Conservation (phyloP, 371 early-diverging fungal species). For the Mucor ambiguus region DNA sequence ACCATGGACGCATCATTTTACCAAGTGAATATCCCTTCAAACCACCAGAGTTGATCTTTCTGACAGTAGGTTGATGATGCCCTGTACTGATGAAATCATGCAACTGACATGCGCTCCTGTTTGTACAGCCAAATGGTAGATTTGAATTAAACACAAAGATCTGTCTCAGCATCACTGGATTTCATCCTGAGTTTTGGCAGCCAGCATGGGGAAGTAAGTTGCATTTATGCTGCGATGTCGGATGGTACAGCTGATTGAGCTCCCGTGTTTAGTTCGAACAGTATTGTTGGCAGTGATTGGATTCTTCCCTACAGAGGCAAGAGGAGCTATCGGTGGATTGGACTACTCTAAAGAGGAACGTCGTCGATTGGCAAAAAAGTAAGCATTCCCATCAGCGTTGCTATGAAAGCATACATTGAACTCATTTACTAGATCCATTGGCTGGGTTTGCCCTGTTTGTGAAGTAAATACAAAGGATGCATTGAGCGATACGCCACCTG, state of each 20-base stretch:
- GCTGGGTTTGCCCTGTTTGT: conserved; percentile 38
- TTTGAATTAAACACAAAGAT: conserved; percentile 92
- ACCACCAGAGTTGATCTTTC: conserved; percentile 88
- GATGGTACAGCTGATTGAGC: not conserved
- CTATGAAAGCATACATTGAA: not conserved
- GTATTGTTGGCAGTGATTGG: conserved; percentile 86
- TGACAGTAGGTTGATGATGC: conserved; percentile 60
- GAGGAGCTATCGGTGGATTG: conserved; percentile 87
- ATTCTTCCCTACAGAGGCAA: conserved; percentile 72
- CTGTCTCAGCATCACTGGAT: conserved; percentile 89
- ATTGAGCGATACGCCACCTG: conserved; percentile 26
- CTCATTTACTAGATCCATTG: conserved; percentile 21
- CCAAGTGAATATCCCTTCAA: conserved; percentile 94
- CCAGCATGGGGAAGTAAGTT: conserved; percentile 88
- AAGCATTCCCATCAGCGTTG: conserved; percentile 8
- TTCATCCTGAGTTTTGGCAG: conserved; percentile 94
- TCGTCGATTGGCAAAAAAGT: conserved; percentile 62
- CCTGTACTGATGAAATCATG: not conserved
- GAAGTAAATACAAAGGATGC: conserved; percentile 24
- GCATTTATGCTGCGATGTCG: not conserved
- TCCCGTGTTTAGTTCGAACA: conserved; percentile 63
- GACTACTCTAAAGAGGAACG: conserved; percentile 76
- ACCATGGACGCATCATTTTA: conserved; percentile 78
- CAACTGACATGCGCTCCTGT: not conserved
- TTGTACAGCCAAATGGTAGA: conserved; percentile 77